A percentile compares a stretch with the other conserved stretches of the same genome.
phyloP scores from a whole-genome alignment of 2,329 filamentous ascomycete species.

The Ascochyta fabae region DNA sequence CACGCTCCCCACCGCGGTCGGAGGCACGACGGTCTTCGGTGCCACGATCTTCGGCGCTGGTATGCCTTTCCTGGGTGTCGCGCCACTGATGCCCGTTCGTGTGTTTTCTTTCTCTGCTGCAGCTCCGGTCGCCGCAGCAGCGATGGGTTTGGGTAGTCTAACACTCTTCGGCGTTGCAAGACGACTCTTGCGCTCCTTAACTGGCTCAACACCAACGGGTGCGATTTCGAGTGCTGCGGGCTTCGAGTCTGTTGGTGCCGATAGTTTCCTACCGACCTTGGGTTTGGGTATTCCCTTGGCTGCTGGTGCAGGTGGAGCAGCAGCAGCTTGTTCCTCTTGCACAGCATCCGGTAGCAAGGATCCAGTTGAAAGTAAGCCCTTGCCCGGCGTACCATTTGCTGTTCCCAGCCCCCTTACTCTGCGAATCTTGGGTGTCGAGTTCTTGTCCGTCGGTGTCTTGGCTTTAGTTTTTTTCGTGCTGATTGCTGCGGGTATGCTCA shows the following conservation, averaged over 20 bases:
- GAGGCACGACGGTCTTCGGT: not conserved
- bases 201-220: conserved; percentile 30
- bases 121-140: conserved; percentile 4
- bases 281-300: conserved; percentile 27
- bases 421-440: conserved; percentile 42
- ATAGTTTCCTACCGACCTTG: conserved; percentile 25
- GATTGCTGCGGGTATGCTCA: conserved; percentile 28
- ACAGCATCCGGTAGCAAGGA: conserved; percentile 40
- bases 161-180: conserved; percentile 46
- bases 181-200: conserved; percentile 39
- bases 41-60: conserved; percentile 30
- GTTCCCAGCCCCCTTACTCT: conserved; percentile 43
- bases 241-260: conserved; percentile 26
- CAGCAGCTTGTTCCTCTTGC: conserved; percentile 26
- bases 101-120: conserved; percentile 22
- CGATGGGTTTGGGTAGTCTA: conserved; percentile 34
- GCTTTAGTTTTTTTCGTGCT: conserved; percentile 36
- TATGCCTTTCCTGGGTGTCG: conserved; percentile 42
- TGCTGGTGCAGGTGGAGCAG: conserved; percentile 5
- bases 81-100: conserved; percentile 32
- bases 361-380: conserved; percentile 40
- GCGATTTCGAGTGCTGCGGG: conserved; percentile 29
- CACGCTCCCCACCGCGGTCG: conserved; percentile 18
- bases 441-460: conserved; percentile 25
- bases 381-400: conserved; percentile 48